These are phyloP conservation scores for Penicillium expansum DNA, from an alignment of 2,329 filamentous ascomycete species.

Conservation along the genomic window DNA sequence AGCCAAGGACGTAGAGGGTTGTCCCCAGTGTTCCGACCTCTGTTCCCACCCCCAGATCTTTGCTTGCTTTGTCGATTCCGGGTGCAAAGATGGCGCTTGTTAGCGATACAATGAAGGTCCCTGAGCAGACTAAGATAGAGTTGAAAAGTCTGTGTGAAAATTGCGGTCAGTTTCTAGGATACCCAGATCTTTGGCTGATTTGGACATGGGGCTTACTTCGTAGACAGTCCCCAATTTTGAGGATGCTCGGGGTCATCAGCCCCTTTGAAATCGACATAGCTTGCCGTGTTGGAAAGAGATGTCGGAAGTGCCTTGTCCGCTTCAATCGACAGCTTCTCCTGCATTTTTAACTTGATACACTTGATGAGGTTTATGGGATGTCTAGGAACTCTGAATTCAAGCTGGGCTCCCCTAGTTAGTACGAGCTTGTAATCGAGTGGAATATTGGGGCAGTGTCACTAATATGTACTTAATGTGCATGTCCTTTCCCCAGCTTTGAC, in stretches of 20 bases:
- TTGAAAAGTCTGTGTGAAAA: conserved; percentile 18
- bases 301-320: conserved; percentile 50
- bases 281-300: conserved; percentile 47
- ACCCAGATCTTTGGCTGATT: not conserved
- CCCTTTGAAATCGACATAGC: conserved; percentile 56
- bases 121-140: conserved; percentile 37
- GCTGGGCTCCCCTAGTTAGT: not conserved
- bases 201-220: conserved; percentile 38
- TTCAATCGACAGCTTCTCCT: conserved; percentile 17
- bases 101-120: conserved; percentile 51
- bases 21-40: conserved; percentile 47
- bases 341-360: not conserved
- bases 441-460: not conserved
- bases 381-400: not conserved
- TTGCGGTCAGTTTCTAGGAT: not conserved
- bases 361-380: not conserved
- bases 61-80: conserved; percentile 57
- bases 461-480: not conserved
- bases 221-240: conserved; percentile 50
- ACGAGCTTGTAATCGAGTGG: not conserved
- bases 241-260: conserved; percentile 51
- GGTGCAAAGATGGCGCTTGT: conserved; percentile 64
- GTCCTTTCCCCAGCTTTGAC: not conserved
- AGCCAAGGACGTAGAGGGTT: conserved; percentile 50
- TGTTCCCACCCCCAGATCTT: conserved; percentile 42